phyloP scores from a whole-genome alignment of 75 land plant genomes.

The Cupressus sempervirens region DNA sequence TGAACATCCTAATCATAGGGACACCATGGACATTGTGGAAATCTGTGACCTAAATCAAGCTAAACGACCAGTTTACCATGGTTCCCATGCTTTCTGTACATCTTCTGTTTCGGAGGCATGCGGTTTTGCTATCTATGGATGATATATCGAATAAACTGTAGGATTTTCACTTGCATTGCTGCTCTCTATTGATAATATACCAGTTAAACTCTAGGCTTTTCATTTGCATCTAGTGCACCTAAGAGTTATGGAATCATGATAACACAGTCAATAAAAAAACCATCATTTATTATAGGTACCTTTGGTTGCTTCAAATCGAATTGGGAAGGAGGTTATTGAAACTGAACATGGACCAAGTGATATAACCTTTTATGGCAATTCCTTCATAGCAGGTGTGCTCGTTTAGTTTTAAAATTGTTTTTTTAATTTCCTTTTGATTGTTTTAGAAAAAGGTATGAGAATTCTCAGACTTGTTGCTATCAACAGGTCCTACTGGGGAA shows the following conservation, averaged over 20 bases:
- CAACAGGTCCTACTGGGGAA: conserved; percentile 87
- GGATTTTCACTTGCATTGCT: not conserved
- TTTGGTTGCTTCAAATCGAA: conserved; percentile 83
- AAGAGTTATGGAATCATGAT: not conserved
- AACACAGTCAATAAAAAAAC: not conserved
- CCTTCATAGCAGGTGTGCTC: conserved; percentile 80
- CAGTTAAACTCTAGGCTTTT: not conserved
- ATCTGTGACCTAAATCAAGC: not conserved
- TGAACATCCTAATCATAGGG: not conserved
- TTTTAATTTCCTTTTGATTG: not conserved
- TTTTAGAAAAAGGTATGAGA: not conserved
- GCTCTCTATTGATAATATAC: not conserved
- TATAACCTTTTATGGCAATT: conserved; percentile 92
- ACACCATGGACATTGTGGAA: not conserved
- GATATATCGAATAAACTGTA: not conserved
- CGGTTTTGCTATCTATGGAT: not conserved
- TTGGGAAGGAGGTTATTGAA: conserved; percentile 83
- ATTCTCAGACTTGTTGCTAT: not conserved
- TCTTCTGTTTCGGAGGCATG: not conserved
- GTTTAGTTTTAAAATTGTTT: not conserved
- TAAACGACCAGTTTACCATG: not conserved
- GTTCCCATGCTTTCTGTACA: not conserved
- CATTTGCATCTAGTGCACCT: not conserved
- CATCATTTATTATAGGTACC: conserved; percentile 56
- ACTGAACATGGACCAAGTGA: conserved; percentile 89